Conservation (phyloP, 2,329 filamentous ascomycete genomes). For the Lachnellula occidentalis region DNA sequence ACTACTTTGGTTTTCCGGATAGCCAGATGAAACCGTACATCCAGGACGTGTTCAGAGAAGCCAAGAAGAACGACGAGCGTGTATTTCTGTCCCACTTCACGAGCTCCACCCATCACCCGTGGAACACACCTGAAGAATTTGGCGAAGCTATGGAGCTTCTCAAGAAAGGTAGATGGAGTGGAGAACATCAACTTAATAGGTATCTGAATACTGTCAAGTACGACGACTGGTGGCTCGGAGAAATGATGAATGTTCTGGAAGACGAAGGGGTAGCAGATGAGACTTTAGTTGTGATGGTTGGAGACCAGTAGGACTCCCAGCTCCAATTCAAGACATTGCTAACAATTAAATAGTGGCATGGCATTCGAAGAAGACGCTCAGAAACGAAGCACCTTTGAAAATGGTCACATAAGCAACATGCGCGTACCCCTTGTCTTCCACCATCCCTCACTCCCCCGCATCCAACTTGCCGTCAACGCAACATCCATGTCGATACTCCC, state of each 20-base stretch:
- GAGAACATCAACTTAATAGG: slow-evolving; percentile 29
- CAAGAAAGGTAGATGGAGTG: slow-evolving; percentile 14
- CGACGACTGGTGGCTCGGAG: slow-evolving; percentile 4
- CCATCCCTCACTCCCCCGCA: slow-evolving; percentile 37
- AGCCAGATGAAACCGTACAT: slow-evolving; percentile 37
- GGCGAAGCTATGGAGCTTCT: slow-evolving; percentile 30
- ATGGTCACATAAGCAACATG: slow-evolving; percentile 39
- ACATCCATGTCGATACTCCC: slow-evolving; percentile 40
- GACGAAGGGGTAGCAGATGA: slow-evolving; percentile 39
- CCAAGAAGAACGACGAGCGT: slow-evolving; percentile 28
- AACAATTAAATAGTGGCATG: slow-evolving; percentile 27
- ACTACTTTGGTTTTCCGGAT: slow-evolving; percentile 41
- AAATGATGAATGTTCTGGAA: slow-evolving; percentile 30
- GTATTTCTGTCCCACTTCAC: slow-evolving; percentile 35
- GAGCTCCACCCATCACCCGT: slow-evolving; percentile 39
- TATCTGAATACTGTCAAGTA: slow-evolving; percentile 30
- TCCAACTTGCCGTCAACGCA: slow-evolving; percentile 35
- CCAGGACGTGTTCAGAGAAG: slow-evolving; percentile 31
- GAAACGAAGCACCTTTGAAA: slow-evolving; percentile 36
- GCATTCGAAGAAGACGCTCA: slow-evolving; percentile 37
- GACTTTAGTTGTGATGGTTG: slow-evolving; percentile 40
- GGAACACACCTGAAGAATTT: slow-evolving; percentile 33
- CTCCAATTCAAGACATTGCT: neutral
- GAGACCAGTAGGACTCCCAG: slow-evolving; percentile 30
- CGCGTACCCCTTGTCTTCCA: slow-evolving; percentile 38